These are phyloP conservation scores for Aspergillus japonicus DNA, from an alignment of 2,329 filamentous ascomycete species.

Conservation along the genomic window DNA sequence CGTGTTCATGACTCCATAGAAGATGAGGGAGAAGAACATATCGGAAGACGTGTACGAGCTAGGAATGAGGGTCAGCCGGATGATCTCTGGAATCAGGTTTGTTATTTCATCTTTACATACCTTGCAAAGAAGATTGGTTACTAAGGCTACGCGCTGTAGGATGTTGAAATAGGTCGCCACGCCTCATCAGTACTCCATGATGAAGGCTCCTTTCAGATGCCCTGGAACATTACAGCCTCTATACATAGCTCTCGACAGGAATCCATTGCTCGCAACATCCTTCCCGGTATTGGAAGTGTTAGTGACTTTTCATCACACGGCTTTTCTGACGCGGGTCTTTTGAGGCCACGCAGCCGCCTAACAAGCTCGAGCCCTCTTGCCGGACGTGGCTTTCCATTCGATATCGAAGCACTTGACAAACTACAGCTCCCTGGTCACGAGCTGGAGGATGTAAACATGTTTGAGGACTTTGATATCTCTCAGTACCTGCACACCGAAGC, in stretches of 20 bases:
- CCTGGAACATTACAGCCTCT: constrained; percentile 65
- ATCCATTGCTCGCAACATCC: constrained; percentile 31
- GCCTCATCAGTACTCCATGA: constrained; percentile 66
- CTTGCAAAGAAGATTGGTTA: background rate
- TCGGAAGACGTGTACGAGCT: constrained; percentile 39
- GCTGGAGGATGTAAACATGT: constrained; percentile 23
- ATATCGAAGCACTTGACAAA: constrained; percentile 26
- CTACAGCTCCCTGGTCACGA: constrained; percentile 23
- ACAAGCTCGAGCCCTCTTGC: constrained; percentile 62
- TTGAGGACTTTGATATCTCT: constrained; percentile 31
- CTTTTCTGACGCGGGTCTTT: constrained; percentile 25
- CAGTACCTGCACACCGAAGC: constrained; percentile 36
- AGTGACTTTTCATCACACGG: constrained; percentile 34
- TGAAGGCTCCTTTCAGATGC: constrained; percentile 64
- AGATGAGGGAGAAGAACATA: constrained; percentile 25
- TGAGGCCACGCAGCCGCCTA: constrained; percentile 51
- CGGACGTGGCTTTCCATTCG: constrained; percentile 46
- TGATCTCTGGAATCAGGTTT: constrained; percentile 41
- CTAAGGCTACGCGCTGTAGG: constrained; percentile 28
- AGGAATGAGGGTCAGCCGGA: constrained; percentile 33
- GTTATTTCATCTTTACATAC: background rate
- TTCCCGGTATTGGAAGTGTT: constrained; percentile 36
- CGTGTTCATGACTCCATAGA: constrained; percentile 25
- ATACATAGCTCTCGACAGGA: constrained; percentile 53
- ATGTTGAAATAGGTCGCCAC: constrained; percentile 69